phyloP scores from a whole-genome alignment of 805 yeast species.

The Candida ovalis region DNA sequence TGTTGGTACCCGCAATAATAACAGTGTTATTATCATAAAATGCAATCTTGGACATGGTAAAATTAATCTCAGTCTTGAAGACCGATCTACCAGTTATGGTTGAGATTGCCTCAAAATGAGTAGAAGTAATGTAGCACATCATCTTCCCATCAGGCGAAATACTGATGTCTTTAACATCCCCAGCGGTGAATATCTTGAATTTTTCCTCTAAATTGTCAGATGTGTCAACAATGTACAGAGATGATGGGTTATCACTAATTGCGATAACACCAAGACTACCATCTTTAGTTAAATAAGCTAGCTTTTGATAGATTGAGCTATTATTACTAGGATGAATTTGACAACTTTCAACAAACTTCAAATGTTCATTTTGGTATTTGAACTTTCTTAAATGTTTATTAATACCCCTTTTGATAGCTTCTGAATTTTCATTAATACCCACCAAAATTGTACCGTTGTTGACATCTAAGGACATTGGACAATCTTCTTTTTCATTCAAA shows the following conservation, averaged over 20 bases:
- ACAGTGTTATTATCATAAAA: slow-evolving; percentile 33
- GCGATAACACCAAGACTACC: slow-evolving; percentile 65
- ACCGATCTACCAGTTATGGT: slow-evolving; percentile 43
- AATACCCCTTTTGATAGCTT: slow-evolving; percentile 52
- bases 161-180: slow-evolving; percentile 60
- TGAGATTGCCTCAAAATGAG: slow-evolving; percentile 48
- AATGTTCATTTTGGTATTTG: slow-evolving; percentile 54
- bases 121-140: slow-evolving; percentile 58
- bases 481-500: slow-evolving; percentile 60
- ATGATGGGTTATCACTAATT: slow-evolving; percentile 62
- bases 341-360: slow-evolving; percentile 55
- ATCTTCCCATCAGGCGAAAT: slow-evolving; percentile 65
- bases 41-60: slow-evolving; percentile 29
- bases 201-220: slow-evolving; percentile 46
- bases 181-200: slow-evolving; percentile 48
- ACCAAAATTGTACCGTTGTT: slow-evolving; percentile 52
- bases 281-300: slow-evolving; percentile 53
- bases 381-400: slow-evolving; percentile 73
- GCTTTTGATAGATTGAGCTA: slow-evolving; percentile 60
- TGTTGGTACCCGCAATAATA: slow-evolving; percentile 42
- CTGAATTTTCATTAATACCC: slow-evolving; percentile 72
- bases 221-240: slow-evolving; percentile 57
- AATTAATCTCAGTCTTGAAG: slow-evolving; percentile 25
- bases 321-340: slow-evolving; percentile 50
- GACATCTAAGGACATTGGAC: slow-evolving; percentile 80